Evolutionary conservation across 768 basidiomycete genomes (phyloP), one percentile per base, ranked within the genome.

Genomic region (Collybia sordida): DNA sequence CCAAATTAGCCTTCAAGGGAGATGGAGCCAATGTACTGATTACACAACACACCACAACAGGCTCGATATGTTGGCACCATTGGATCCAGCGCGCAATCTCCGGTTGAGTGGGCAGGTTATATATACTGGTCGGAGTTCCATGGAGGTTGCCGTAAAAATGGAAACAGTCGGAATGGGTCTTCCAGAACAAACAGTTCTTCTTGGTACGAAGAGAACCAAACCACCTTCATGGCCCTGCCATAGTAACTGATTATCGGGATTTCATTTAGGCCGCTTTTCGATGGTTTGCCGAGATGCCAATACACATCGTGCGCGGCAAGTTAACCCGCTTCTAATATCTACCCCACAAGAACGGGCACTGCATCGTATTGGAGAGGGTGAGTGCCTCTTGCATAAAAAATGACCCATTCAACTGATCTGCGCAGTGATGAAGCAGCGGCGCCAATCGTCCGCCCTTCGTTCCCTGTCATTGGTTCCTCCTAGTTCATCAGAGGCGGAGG

Each of bases 91-190:
- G 9, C 75, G 82, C 8, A 89, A 93, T 62, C 73, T 92, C 19
- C 75, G 86, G 22, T 68, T 92, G 27, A 85, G 85, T 31, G 91
- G 90, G 0, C 89, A 92, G 59, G 89, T 93, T 17, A 85, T 91
- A 27, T 87, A 85, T 56, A 85, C 85, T 0, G 91, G 90, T 0
- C 72, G 63, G 41, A 87, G 84, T 48, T 89, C 87, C 0, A 88
- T 93, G 82, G 90, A 93, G 61, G 82, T 93, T n/a, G 87, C 82
- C 3, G 85, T 94, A 37, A 88, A 86, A 63, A 88, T 93, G 86
- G 88, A 92, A 61, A 81, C 74, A 2, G 65, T 84, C 23, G 73
- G 73, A 17, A 60, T 59, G n/a, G 71, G 70, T 15, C 70, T 69
- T 25, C 67, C 71, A 4, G 79, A 81, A 15, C 76, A 83, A 54